Percentiles rank a stretch among this genome's conserved stretches.
Evolutionary conservation across 352 stramenopile genomes (phyloP).

Genomic region (Globisporangium orthogonon): DNA sequence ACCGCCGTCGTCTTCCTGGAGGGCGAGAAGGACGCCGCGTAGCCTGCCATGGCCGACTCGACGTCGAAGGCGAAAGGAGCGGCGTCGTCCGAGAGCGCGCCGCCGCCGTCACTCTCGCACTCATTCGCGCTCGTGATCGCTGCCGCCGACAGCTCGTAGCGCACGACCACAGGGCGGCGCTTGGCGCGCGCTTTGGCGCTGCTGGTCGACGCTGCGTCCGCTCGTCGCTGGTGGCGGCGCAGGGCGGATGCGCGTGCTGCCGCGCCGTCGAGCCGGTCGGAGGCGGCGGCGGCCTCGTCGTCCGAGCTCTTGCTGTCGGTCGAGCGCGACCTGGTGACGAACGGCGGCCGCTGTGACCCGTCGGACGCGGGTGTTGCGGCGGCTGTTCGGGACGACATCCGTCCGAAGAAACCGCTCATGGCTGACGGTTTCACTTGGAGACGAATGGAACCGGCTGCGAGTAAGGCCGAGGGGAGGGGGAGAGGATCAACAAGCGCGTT

Average conservation of each 20-base stretch:
- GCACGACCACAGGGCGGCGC: constrained; percentile 27
- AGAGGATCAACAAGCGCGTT: too few relatives aligned
- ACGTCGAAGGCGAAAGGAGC: constrained; percentile 14
- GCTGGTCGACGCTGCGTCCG: background rate
- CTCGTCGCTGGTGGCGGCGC: constrained; percentile 4
- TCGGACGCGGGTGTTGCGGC: background rate
- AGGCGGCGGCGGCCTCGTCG: background rate
- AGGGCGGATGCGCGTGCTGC: background rate
- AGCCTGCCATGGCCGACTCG: constrained; percentile 16
- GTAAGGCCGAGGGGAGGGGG: too few relatives aligned
- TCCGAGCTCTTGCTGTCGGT: constrained; percentile 1
- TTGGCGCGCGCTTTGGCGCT: constrained; percentile 15
- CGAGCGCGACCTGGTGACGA: constrained; percentile 5
- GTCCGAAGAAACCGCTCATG: constrained; percentile 10
- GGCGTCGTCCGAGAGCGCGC: constrained; percentile 9
- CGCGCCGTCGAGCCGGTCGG: background rate
- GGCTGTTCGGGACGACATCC: constrained; percentile 7
- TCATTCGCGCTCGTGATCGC: constrained; percentile 6
- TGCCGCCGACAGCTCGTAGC: constrained; percentile 14
- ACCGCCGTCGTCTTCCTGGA: background rate
- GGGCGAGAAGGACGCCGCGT: constrained; percentile 21
- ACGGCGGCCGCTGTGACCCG: background rate
- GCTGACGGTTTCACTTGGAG: background rate
- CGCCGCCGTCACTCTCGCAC: constrained; percentile 5
- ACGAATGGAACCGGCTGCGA: too few relatives aligned